Evolutionary conservation across 208 protist genomes (phyloP), one percentile per base, ranked within the genome.

Genomic region (Zelonia costaricensis): DNA sequence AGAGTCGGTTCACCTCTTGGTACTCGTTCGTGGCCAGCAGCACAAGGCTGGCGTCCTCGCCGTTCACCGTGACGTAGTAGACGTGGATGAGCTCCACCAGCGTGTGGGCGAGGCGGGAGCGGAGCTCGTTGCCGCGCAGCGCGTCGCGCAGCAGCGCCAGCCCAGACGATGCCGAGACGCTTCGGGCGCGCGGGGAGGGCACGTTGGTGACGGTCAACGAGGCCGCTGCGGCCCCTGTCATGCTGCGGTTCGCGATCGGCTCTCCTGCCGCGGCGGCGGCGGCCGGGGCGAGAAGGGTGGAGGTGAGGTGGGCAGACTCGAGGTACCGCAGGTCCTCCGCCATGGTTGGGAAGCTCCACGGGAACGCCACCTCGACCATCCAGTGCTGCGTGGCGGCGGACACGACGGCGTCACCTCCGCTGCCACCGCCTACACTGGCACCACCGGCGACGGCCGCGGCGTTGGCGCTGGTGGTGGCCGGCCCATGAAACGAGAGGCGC

Each of bases 11-110:
- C 10, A 93, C 81, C 13, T 65, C 69, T 16, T 71, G 58, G 74
- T 96, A 96, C 57, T 91, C 78, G 4, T 88, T 82, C 9, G 84
- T 88, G 18, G 76, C 81, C 31, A 96, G 81, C 23, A 90, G 78
- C 9, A 84, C 71, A 22, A 96, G 61, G 20, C 78, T 76, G n/a
- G 86, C 79, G 51, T 93, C 91, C 31, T 96, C 91, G 42, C 73
- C 76, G 38, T 85, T 70, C 16, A 93, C 69, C 1, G 77, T 75
- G 40, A 73, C 61, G 75, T 94, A 89, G 80, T 90, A 93, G 7
- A 82, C 65, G 39, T 75, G 60, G 22, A 92, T 64, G 20, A 93
- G 68, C 42, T 89, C 79, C 4, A 22, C 62, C n/a, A 96, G 61
- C 22, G 68, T 85, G 46, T 78, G 65, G n/a, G 87, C 91, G 18